Base-by-base conservation (phyloP, 2,329 filamentous ascomycete genomes). In the Colletotrichum graminicola region DNA sequence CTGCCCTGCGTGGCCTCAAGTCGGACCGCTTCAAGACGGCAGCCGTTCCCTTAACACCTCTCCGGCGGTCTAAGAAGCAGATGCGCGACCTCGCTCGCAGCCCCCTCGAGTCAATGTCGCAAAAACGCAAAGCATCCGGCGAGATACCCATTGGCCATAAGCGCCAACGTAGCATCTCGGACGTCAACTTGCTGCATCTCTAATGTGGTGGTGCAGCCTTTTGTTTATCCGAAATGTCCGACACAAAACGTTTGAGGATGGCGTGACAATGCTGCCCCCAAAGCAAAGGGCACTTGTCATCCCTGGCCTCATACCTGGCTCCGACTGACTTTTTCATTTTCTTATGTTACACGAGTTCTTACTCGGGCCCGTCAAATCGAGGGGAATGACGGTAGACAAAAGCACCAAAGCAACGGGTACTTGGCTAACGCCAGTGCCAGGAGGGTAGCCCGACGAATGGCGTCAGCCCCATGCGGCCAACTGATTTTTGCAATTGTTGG, bases 31-130 rank as follows among this genome's bases (percentile, higher is more conserved):
- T 93, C 74, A 87, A 87, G 68, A 90, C 90, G 43, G 91, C 90
- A 49, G 89, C 89, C 49, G 87, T 89, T 2, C 91, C 91, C n/a
- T 87, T 93, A 72, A 93, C 91, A 4, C 91, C 91, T 1, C 84
- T 89, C 59, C 87, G 91, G 62, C 88, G 90, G 72, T 86, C 87
- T 52, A 90, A 88, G 80, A 84, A 81, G 67, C 79, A 81, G 51
- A 77, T 82, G 76, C 79, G 83, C 62, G 84, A 86, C 67, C 74
- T 82, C 45, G 77, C 82, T 47, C 84, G 84, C 72, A 89, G 86
- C 75, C 86, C 87, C 26, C 81, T 88, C 12, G 84, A 86, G 36
- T 78, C 80, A 3, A 74, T 82, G 34, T 83, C 85, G 36, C 83
- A 86, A 65, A 90, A 90, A 80, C 85, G 88, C 73, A 90, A 90